Evolutionary conservation across 2,329 filamentous ascomycete genomes (phyloP).

Genomic region (Aureobasidium sp.): DNA sequence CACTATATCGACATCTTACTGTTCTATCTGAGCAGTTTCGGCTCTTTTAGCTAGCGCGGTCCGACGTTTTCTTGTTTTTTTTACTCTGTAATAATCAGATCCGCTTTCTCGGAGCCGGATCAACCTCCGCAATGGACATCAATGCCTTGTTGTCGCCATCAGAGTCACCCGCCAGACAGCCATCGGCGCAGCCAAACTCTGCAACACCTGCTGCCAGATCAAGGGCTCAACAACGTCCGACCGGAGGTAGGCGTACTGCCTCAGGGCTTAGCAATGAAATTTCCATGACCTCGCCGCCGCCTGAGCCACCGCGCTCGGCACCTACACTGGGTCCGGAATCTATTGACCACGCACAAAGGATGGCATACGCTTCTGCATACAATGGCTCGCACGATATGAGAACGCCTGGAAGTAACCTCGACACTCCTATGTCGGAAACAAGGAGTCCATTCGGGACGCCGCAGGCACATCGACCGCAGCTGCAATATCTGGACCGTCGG

Average conservation of each 20-base stretch:
- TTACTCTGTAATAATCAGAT: not conserved
- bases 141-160: conserved; percentile 43
- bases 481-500: conserved; percentile 27
- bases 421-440: conserved; percentile 7
- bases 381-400: conserved; percentile 13
- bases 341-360: conserved; percentile 20
- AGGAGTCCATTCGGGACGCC: conserved; percentile 16
- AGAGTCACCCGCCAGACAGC: conserved; percentile 35
- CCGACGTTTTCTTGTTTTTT: not conserved
- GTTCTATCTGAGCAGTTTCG: not conserved
- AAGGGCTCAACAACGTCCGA: conserved; percentile 18
- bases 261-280: conserved; percentile 40
- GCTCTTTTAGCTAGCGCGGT: conserved; percentile 7
- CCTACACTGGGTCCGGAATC: conserved; percentile 5
- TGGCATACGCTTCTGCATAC: not conserved
- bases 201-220: conserved; percentile 17
- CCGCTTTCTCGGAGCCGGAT: not conserved
- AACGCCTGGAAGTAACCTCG: conserved; percentile 6
- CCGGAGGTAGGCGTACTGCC: conserved; percentile 28
- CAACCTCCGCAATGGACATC: conserved; percentile 38
- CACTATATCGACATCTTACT: not conserved
- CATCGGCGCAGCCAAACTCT: conserved; percentile 30
- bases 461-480: conserved; percentile 16
- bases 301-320: conserved; percentile 17
- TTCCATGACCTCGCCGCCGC: conserved; percentile 17